Evolutionary conservation across 2,329 filamentous ascomycete genomes (phyloP).

Genomic region (Aulographum hederae): DNA sequence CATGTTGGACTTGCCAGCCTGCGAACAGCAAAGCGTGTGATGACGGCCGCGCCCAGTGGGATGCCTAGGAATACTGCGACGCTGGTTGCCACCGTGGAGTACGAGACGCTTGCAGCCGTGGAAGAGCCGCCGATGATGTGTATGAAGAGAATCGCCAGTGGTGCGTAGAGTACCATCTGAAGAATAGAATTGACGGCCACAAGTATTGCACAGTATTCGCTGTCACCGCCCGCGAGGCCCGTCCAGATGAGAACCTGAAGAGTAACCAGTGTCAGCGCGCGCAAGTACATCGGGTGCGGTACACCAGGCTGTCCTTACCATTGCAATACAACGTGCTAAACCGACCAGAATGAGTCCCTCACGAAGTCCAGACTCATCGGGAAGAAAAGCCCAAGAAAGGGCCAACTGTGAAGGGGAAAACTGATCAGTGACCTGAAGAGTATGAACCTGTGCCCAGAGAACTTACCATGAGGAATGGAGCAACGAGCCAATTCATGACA

Average conservation of each 20-base stretch:
- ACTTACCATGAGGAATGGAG: conserved; percentile 60
- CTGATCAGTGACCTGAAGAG: conserved; percentile 1
- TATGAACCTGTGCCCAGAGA: background rate
- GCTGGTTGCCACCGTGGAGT: conserved; percentile 54
- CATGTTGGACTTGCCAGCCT: conserved; percentile 33
- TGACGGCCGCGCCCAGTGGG: conserved; percentile 59
- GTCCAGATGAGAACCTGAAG: conserved; percentile 54
- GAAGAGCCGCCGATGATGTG: conserved; percentile 41
- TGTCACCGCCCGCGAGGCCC: conserved; percentile 55
- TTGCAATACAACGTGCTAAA: conserved; percentile 71
- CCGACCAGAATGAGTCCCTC: conserved; percentile 67
- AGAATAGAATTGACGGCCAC: conserved; percentile 29
- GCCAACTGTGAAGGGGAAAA: conserved; percentile 27
- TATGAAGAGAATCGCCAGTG: conserved; percentile 35
- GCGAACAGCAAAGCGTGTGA: conserved; percentile 50
- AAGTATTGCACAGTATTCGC: conserved; percentile 57
- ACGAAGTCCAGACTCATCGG: conserved; percentile 25
- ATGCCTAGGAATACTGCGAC: conserved; percentile 72
- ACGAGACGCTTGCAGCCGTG: conserved; percentile 28
- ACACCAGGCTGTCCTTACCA: conserved; percentile 42
- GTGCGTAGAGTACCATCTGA: conserved; percentile 29
- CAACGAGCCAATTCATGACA: conserved; percentile 66
- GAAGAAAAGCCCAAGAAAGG: conserved; percentile 41
- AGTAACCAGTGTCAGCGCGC: conserved; percentile 2
- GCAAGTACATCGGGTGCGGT: background rate